phyloP scores from a whole-genome alignment of 2,329 filamentous ascomycete genomes.

The Pyrenophora seminiperda region DNA sequence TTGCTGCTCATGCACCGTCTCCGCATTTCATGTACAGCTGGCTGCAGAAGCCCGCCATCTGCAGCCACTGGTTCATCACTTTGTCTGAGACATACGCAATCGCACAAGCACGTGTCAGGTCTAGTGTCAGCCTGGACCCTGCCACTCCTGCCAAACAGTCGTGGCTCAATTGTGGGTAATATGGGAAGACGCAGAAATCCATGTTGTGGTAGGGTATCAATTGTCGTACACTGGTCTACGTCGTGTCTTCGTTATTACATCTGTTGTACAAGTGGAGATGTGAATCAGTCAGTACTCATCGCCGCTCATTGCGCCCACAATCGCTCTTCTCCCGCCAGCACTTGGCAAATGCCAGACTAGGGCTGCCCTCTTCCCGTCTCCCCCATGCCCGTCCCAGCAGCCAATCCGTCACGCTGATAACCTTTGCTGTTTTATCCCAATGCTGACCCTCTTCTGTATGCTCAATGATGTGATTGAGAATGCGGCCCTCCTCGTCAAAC shows the following conservation, averaged over 20 bases:
- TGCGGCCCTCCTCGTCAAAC: conserved; percentile 84
- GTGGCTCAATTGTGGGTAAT: no score
- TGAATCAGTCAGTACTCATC: conserved; percentile 7
- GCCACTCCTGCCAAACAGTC: no score
- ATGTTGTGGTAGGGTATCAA: conserved; percentile 3
- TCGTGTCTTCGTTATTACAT: conserved; percentile 26
- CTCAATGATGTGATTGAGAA: conserved; percentile 90
- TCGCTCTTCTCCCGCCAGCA: conserved; percentile 20
- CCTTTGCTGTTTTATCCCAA: conserved; percentile 82
- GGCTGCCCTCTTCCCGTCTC: conserved; percentile 50
- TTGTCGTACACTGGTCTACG: conserved; percentile 1
- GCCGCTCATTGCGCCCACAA: conserved; percentile 1
- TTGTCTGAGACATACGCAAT: background rate
- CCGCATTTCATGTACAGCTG: conserved; percentile 9
- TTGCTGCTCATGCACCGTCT: conserved; percentile 21
- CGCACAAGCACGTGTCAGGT: background rate
- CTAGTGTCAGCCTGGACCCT: no score
- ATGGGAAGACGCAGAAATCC: background rate
- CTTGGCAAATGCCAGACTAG: conserved; percentile 50
- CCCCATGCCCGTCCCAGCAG: conserved; percentile 77
- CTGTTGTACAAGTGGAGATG: conserved; percentile 32
- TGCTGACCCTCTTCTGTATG: conserved; percentile 82
- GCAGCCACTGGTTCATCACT: conserved; percentile 1
- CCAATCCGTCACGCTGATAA: conserved; percentile 95
- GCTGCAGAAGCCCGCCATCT: background rate